A percentile compares a stretch with the other conserved stretches of the same genome.
phyloP scores from a whole-genome alignment of 2,329 filamentous ascomycete genomes.

The Fusarium zealandicum region DNA sequence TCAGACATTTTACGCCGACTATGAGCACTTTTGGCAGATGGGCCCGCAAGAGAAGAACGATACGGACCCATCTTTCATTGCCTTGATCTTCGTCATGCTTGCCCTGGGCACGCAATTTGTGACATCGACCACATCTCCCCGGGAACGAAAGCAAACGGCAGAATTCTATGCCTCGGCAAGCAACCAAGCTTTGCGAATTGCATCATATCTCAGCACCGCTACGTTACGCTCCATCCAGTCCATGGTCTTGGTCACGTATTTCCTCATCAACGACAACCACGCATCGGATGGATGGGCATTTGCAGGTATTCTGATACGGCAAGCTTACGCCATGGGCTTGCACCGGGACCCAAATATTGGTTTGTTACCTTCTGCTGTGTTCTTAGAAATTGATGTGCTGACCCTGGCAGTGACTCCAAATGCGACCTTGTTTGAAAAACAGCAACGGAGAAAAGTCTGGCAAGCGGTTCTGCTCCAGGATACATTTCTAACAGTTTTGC shows the following conservation, averaged over 20 bases:
- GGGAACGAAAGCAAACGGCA: conserved; percentile 75
- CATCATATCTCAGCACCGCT: conserved; percentile 78
- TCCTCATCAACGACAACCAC: conserved; percentile 86
- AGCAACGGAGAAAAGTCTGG: conserved; percentile 81
- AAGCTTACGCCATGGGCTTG: conserved; percentile 82
- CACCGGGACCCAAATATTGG: conserved; percentile 80
- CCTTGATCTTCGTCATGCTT: conserved; percentile 78
- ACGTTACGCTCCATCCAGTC: conserved; percentile 77
- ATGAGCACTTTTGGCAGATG: conserved; percentile 78
- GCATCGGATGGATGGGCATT: conserved; percentile 85
- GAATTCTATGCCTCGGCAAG: conserved; percentile 84
- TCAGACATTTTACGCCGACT: conserved; percentile 78
- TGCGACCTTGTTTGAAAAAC: conserved; percentile 74
- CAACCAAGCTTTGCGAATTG: conserved; percentile 78
- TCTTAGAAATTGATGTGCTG: conserved; percentile 25
- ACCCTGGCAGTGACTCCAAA: conserved; percentile 63
- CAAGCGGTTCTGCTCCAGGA: conserved; percentile 83
- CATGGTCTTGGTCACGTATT: conserved; percentile 83
- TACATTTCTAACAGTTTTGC: conserved; percentile 79
- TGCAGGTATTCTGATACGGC: conserved; percentile 77
- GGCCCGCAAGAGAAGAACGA: conserved; percentile 62
- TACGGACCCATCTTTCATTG: conserved; percentile 73
- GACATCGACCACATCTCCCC: conserved; percentile 58
- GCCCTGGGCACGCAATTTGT: conserved; percentile 83
- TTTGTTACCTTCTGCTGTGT: conserved; percentile 38